Evolutionary conservation across 768 basidiomycete species (phyloP), one percentile per base, ranked within the genome.

Genomic region (Hysterangium stoloniferum): DNA sequence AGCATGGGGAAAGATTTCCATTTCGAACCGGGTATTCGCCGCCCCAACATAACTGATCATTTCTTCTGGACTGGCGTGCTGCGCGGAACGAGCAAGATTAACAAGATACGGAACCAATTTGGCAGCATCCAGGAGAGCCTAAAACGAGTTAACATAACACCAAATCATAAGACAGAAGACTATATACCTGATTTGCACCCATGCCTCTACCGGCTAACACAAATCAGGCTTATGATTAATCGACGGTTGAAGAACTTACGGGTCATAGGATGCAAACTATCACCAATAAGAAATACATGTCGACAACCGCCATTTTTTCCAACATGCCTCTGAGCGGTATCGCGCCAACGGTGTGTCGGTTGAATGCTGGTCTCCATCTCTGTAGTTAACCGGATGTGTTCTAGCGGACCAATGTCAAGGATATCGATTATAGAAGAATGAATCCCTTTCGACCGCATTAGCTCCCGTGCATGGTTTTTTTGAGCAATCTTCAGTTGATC

Each of bases 211-310:
- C 28, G 15, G 49, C 49, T 51, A n/a, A n/a, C n/a, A n/a, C n/a
- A n/a, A n/a, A n/a, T n/a, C n/a, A n/a, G n/a, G n/a, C n/a, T n/a
- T n/a, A n/a, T n/a, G n/a, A n/a, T n/a, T 12, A 22, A 48, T 38
- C 17, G 27, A 28, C 19, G 19, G 20, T n/a, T 13, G 37, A 31
- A 34, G 31, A 43, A 51, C 49, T 12, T 24, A 51, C 49, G 49
- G 20, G 49, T 51, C 49, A 51, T 51, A 19, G 49, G 49, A 51
- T 51, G 49, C 40, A 51, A 29, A 20, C 49, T 51, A 35, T 51
- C 49, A 4, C 49, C 49, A 41, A 51, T 51, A 1, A 51, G 17
- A 33, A 51, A 51, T 4, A 51, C 38, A 13, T 40, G 49, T 40
- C 24, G 49, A 42, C 43, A 40, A 8, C 49, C 49, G 7, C 49